Base-by-base conservation (phyloP, 306 rosid genomes). In the Dicorynia guianensis region DNA sequence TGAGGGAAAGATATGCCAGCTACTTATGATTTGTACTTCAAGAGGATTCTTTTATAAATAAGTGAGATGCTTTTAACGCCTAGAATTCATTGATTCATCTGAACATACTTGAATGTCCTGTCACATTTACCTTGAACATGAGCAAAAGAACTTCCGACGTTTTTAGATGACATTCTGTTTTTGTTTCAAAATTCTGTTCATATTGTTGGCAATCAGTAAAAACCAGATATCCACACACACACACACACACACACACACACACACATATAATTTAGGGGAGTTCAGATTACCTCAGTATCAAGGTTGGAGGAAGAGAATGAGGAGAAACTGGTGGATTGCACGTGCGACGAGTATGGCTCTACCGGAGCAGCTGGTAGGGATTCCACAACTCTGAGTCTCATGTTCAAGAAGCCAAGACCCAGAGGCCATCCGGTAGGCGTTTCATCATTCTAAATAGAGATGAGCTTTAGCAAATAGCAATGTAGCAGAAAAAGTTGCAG, bases 231-330 rank as follows among this genome's bases (percentile, higher is more conserved):
- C 18, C n/a, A n/a, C n/a, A n/a, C n/a, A n/a, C n/a, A n/a, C n/a
- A n/a, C n/a, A n/a, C n/a, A n/a, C n/a, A n/a, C n/a, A n/a, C n/a
- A n/a, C n/a, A n/a, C n/a, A n/a, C n/a, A n/a, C n/a, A n/a, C n/a
- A n/a, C n/a, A n/a, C n/a, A n/a, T n/a, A n/a, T n/a, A n/a, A n/a
- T n/a, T n/a, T 10, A 53, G 46, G 18, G 44, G 36, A 8, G 36
- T 57, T 68, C 8, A 61, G 61, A 50, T 76, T 85, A 93, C 98
- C 98, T 85, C 86, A 11, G 97, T 93, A 63, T 91, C 97, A 18
- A 93, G 96, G 81, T 83, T 86, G 71, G 98, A 91, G 84, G 98
- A 91, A 55, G 90, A 89, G 53, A 89, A 79, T 50, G 97, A 91
- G 57, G 98, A 87, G 88, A 89, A 85, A 83, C 96, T 93, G 35